Evolutionary conservation across 306 rosid genomes (phyloP), one percentile per base, ranked within the genome.

Genomic region (Rubus idaeus): DNA sequence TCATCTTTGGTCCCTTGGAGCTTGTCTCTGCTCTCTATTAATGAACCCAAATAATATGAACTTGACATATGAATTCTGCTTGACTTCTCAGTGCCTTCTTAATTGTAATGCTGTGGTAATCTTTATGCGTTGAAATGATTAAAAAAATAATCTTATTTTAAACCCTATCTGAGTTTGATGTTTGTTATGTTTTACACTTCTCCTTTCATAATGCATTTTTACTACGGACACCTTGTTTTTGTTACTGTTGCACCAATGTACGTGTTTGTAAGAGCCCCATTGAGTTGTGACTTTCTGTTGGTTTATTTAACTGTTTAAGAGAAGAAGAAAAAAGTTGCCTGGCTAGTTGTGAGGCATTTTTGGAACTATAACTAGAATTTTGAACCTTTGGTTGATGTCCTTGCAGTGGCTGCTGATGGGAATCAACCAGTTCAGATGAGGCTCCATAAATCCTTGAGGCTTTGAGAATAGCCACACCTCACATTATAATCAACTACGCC

Each of bases 361-460:
- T 64, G 75, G 75, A 50, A 47, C 46, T 66, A 46, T 53, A 57
- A 67, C 84, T 77, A 64, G 83, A 13, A 39, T 55, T 66, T 77
- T 74, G 66, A 21, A 6, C 47, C 26, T 60, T 79, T 85, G 20
- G 56, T 72, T 47, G 81, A n/a, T 86, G 74, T 49, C 79, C 56
- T 76, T 86, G 84, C 83, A 92, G 98, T 95, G 90, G 97, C 96
- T 77, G 85, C 95, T 76, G 96, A 94, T 83, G 98, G 98, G 70
- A 88, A 85, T 79, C 91, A 87, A 84, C 97, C 95, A 0, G 96
- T 94, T 46, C 98, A 94, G 86, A 90, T 94, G 86, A 92, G 81
- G 86, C 85, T 92, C 51, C 91, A 92, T 79, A 95, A 81, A 73
- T 95, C 96, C 41, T 71, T 92, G 83, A 92, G 95, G 80, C 83